These are phyloP conservation scores for Panellus pusillus DNA, from an alignment of 768 basidiomycete species.

Conservation along the genomic window DNA sequence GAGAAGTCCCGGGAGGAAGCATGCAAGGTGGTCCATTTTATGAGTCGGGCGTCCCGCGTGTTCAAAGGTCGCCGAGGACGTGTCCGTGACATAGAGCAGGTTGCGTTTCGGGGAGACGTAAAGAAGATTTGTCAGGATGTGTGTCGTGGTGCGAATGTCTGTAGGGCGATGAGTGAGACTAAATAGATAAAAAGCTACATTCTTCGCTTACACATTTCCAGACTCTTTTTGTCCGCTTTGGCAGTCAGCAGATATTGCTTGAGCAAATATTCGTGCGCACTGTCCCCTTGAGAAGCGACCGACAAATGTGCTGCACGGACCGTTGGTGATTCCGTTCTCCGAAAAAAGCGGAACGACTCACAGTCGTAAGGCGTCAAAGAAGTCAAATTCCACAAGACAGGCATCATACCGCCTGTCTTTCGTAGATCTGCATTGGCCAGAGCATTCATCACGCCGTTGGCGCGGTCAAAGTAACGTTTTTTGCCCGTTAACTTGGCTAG, in stretches of 20 bases:
- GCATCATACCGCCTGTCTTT: constrained; percentile 62
- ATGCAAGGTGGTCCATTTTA: constrained; percentile 70
- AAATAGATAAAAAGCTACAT: too few relatives aligned
- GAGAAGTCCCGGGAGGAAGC: constrained; percentile 75
- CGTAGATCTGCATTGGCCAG: constrained; percentile 49
- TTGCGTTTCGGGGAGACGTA: constrained; percentile 64
- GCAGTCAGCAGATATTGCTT: constrained; percentile 72
- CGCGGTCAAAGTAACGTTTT: constrained; percentile 57
- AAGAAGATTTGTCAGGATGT: constrained; percentile 64
- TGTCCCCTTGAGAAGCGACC: constrained; percentile 69
- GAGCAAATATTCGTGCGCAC: constrained; percentile 75
- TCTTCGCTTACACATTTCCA: constrained; percentile 62
- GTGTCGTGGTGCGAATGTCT: constrained; percentile 64
- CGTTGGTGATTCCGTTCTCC: constrained; percentile 17
- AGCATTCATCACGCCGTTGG: constrained; percentile 46
- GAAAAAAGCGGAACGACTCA: constrained; percentile 28
- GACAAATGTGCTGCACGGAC: constrained; percentile 41
- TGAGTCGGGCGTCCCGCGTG: constrained; percentile 42
- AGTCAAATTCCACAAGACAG: constrained; percentile 54
- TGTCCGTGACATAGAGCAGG: constrained; percentile 70
- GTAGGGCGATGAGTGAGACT: constrained; percentile 1
- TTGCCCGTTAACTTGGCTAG: constrained; percentile 78
- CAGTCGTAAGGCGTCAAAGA: constrained; percentile 46
- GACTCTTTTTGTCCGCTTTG: constrained; percentile 54
- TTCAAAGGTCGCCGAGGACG: constrained; percentile 27